phyloP scores from a whole-genome alignment of 192 early-diverging fungal species.

The Linderina pennispora region DNA sequence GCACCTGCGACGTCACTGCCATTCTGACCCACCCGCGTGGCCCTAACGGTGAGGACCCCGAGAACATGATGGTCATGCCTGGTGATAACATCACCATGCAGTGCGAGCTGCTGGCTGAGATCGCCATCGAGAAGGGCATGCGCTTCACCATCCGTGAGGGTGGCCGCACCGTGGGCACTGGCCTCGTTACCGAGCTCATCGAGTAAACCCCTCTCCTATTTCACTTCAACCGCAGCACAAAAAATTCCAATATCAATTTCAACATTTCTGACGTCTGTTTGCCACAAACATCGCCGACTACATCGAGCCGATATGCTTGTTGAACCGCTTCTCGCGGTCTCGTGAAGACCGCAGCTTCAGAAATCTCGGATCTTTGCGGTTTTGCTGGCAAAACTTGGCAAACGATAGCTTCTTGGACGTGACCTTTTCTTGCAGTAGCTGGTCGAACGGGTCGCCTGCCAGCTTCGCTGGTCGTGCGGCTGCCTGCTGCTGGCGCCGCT shows the following conservation, averaged over 20 bases:
- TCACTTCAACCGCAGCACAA: no score
- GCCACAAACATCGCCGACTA: no score
- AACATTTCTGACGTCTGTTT: neutral
- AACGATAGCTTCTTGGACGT: conserved; percentile 24
- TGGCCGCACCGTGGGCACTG: conserved; percentile 95
- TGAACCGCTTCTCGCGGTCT: conserved; percentile 39
- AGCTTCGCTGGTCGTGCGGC: no score
- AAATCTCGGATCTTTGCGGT: conserved; percentile 32
- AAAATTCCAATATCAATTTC: neutral
- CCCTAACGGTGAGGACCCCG: conserved; percentile 66
- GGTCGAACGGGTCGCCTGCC: conserved; percentile 33
- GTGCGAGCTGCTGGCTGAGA: conserved; percentile 73
- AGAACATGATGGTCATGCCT: conserved; percentile 97
- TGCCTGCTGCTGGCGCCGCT: conserved; percentile 5
- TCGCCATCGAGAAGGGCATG: conserved; percentile 90
- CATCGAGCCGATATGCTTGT: conserved; percentile 14
- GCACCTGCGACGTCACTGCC: conserved; percentile 94
- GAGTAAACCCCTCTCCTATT: conserved; percentile 49
- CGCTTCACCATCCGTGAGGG: conserved; percentile 98
- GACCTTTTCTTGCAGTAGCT: conserved; percentile 21
- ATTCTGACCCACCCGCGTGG: conserved; percentile 69
- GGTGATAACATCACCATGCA: conserved; percentile 91
- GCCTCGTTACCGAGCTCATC: conserved; percentile 72
- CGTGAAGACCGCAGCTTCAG: conserved; percentile 29
- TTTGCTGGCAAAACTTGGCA: conserved; percentile 34